A percentile compares a stretch with the other conserved stretches of the same genome.
Evolutionary conservation across 139 green algal genomes (phyloP).

Genomic region (Tetraselmis striata): DNA sequence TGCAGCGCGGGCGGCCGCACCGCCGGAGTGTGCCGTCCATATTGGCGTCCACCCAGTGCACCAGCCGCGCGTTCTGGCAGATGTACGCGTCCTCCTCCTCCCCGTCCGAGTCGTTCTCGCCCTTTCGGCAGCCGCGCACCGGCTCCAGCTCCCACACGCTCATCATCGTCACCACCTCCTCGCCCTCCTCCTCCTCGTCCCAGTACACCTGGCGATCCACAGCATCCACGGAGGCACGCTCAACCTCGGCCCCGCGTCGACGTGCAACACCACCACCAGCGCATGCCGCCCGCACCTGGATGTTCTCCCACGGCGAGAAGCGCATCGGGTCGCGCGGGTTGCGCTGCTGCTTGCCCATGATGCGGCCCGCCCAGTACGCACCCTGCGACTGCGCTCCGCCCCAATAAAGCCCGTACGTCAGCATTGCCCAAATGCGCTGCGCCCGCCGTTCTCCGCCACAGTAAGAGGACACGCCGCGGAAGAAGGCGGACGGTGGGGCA

Average conservation of each 20-base stretch:
- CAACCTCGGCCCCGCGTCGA: background rate
- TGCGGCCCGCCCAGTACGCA: background rate
- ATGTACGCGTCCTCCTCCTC: background rate
- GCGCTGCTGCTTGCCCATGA: background rate
- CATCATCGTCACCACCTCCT: background rate
- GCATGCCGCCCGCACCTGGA: background rate
- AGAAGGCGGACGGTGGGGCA: too few species aligned
- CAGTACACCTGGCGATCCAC: background rate
- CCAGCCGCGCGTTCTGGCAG: background rate
- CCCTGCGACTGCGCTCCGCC: background rate
- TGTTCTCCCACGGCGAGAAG: background rate
- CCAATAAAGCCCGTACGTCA: too few species aligned
- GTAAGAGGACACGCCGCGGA: too few species aligned
- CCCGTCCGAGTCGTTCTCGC: background rate
- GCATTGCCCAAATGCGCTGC: too few species aligned
- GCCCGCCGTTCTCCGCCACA: too few species aligned
- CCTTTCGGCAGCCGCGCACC: background rate
- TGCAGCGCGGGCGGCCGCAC: too few species aligned
- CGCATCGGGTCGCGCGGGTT: background rate
- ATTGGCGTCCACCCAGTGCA: background rate
- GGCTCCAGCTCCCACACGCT: background rate
- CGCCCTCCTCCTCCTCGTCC: background rate
- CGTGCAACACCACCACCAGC: background rate
- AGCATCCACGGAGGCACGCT: too few species aligned
- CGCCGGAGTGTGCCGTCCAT: background rate